A percentile compares a stretch with the other conserved stretches of the same genome.
These are phyloP conservation scores for Coniferiporia sulphurascens DNA, from an alignment of 1,284 basidiomycete genomes.

Conservation along the genomic window DNA sequence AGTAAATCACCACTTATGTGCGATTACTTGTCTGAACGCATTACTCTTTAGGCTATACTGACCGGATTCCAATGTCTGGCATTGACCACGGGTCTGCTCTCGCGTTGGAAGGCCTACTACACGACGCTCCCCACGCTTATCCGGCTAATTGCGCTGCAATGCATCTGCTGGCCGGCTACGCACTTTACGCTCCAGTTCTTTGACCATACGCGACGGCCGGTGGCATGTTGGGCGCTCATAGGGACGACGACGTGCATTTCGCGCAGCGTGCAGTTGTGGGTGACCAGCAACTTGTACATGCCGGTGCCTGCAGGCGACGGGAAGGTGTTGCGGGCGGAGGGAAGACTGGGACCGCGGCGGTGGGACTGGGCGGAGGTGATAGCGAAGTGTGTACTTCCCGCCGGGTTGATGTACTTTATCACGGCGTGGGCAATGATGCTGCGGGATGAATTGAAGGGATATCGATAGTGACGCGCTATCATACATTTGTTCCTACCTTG, in stretches of 20 bases:
- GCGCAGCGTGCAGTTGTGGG: slow-evolving; percentile 76
- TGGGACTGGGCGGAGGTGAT: slow-evolving; percentile 76
- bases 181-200: slow-evolving; percentile 69
- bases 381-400: slow-evolving; percentile 62
- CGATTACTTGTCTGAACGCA: not conserved
- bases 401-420: slow-evolving; percentile 66
- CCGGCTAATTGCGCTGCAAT: slow-evolving; percentile 77
- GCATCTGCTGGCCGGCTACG: slow-evolving; percentile 86
- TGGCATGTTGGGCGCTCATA: slow-evolving; percentile 75
- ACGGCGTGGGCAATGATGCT: slow-evolving; percentile 68
- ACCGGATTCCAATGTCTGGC: slow-evolving; percentile 80
- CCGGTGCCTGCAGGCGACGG: slow-evolving; percentile 27
- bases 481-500: not conserved
- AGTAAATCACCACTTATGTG: slow-evolving; percentile 20
- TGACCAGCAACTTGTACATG: slow-evolving; percentile 64
- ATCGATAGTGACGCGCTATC: not conserved
- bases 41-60: slow-evolving; percentile 51
- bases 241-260: slow-evolving; percentile 76
- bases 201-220: slow-evolving; percentile 57
- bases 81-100: slow-evolving; percentile 75
- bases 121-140: slow-evolving; percentile 76
- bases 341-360: slow-evolving; percentile 36
- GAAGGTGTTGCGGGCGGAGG: slow-evolving; percentile 41
- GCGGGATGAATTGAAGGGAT: slow-evolving; percentile 33
- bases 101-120: slow-evolving; percentile 80